phyloP scores from a whole-genome alignment of 2,329 filamentous ascomycete genomes.

The Aspergillus spinulosporus region DNA sequence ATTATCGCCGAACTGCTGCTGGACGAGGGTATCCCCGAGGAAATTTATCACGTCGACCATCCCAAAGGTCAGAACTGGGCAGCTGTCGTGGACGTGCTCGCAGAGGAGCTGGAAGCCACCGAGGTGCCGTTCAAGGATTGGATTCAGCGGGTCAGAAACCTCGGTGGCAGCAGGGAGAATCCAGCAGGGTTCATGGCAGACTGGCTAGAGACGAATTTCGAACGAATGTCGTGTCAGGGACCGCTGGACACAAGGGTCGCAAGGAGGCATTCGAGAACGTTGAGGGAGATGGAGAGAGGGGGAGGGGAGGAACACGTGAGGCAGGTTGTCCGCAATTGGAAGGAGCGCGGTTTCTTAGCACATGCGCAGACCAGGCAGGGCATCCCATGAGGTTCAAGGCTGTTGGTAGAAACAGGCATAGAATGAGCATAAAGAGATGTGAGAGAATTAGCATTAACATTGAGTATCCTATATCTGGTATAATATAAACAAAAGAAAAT shows the following conservation, averaged over 20 bases:
- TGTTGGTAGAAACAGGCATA: too few relatives aligned
- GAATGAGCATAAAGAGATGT: too few relatives aligned
- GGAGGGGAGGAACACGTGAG: slow-evolving; percentile 7
- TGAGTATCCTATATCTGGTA: too few relatives aligned
- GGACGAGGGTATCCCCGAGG: slow-evolving; percentile 22
- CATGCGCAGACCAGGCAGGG: not conserved
- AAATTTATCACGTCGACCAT: slow-evolving; percentile 50
- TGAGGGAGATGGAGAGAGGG: slow-evolving; percentile 5
- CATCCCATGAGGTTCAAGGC: not conserved
- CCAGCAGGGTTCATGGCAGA: slow-evolving; percentile 32
- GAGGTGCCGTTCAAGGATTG: slow-evolving; percentile 44
- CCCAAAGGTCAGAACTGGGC: slow-evolving; percentile 46
- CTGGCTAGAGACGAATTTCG: slow-evolving; percentile 36
- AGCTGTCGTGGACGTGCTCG: slow-evolving; percentile 38
- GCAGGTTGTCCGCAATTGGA: slow-evolving; percentile 20
- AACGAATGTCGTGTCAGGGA: slow-evolving; percentile 50
- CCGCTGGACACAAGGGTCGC: slow-evolving; percentile 41
- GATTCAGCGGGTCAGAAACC: slow-evolving; percentile 38
- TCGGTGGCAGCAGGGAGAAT: slow-evolving; percentile 26
- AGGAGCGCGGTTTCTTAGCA: not conserved
- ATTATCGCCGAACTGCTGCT: slow-evolving; percentile 37
- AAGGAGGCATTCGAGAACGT: slow-evolving; percentile 36
- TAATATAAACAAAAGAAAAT: too few relatives aligned
- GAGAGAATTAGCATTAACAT: too few relatives aligned
- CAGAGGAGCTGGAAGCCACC: slow-evolving; percentile 35